Evolutionary conservation across 805 yeast species (phyloP), one percentile per base, ranked within the genome.

Genomic region (Zygosaccharomyces kombuchaensis): DNA sequence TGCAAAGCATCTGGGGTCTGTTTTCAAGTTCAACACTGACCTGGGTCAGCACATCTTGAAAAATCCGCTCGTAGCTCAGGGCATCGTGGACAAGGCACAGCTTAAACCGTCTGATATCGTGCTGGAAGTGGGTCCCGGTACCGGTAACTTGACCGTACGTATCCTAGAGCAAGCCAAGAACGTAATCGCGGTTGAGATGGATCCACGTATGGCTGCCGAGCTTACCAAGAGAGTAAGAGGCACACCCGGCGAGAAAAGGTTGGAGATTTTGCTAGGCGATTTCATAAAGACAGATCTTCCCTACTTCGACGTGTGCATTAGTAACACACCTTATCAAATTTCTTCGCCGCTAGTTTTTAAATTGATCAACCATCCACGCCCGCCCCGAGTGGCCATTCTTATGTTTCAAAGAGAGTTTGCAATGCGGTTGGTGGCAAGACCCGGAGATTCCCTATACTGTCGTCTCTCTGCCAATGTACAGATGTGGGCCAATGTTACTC

Each of bases 131-230:
- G 99, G 99, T 59, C 99, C 99, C 2, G 99, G 99, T 80, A 93
- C 99, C 0, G 99, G 99, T 72, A 93, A 93, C 60, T 75, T 93
- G 69, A 93, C 99, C 0, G 95, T 91, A 30, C 76, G 95, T 51
- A 93, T 93, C 30, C 68, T 93, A 45, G 97, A 91, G 57, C 84
- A 89, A 65, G 98, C 97, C 0, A 76, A 87, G 46, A 89, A 87
- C 57, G 97, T 91, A n/a, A 78, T 87, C 39, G 99, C 98, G 0
- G 93, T 87, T 44, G 99, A 93, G 71, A 90, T 90, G 88, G 99
- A 93, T 70, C 99, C 99, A n/a, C 76, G 97, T 70, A 93, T 93
- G 99, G 99, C 98, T 2, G 98, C 98, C 0, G 99, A 93, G 68
- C 74, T 93, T 58, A 88, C 97, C 9, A 93, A 93, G 66, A 83